phyloP scores from a whole-genome alignment of 306 rosid genomes.

The Dalbergia cultrata region DNA sequence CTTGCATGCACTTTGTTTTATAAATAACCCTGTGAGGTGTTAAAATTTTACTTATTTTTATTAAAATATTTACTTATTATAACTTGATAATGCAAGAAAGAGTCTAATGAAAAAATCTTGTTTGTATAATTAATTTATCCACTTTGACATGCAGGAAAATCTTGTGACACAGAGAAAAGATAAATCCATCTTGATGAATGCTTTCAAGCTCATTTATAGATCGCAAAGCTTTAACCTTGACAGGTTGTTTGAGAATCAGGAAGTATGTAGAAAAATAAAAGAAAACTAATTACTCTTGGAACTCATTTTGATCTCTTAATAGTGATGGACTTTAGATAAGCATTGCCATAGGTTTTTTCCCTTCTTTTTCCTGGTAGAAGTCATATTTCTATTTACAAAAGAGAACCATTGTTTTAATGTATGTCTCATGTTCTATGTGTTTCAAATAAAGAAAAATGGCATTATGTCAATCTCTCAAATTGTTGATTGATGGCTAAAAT shows the following conservation, averaged over 20 bases:
- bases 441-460: not conserved
- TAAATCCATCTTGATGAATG: conserved; percentile 89
- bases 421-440: conserved; percentile 2
- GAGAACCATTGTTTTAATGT: not conserved
- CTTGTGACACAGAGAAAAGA: conserved; percentile 82
- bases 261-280: conserved; percentile 50
- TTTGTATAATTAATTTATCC: conserved; percentile 19
- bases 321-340: not conserved
- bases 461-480: conserved; percentile 20
- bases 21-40: not conserved
- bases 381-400: not conserved
- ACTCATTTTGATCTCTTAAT: not conserved
- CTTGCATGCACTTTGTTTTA: not conserved
- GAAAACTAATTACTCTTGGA: not conserved
- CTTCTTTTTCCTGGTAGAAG: conserved; percentile 21
- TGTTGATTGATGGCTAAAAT: conserved; percentile 45
- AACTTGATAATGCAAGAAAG: conserved; percentile 3
- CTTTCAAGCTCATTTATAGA: conserved; percentile 93
- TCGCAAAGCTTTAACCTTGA: conserved; percentile 86
- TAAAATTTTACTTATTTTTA: too few relatives aligned
- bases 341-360: not conserved
- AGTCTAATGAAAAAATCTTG: conserved; percentile 23
- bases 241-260: conserved; percentile 79
- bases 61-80: too few relatives aligned
- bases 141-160: conserved; percentile 66